A percentile compares a stretch with the other conserved stretches of the same genome.
phyloP scores from a whole-genome alignment of 1,284 basidiomycete species.

The Cryptococcus jaspeensis region DNA sequence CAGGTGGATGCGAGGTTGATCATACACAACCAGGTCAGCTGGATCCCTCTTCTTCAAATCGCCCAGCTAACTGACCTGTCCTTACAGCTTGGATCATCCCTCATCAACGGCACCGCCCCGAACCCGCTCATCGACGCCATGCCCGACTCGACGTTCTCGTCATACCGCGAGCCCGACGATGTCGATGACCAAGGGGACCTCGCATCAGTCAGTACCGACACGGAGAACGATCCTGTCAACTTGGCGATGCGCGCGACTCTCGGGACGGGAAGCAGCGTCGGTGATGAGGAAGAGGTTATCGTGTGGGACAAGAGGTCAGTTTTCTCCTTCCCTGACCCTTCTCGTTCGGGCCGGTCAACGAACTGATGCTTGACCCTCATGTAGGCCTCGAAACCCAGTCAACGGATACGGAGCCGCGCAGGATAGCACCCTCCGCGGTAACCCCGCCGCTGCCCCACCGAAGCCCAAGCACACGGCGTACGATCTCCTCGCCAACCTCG shows the following conservation, averaged over 20 bases:
- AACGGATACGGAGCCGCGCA: no score
- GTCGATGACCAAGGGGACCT: slow-evolving; percentile 55
- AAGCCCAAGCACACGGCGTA: slow-evolving; percentile 15
- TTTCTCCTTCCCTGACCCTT: neutral
- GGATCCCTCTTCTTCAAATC: neutral
- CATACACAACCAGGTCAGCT: slow-evolving; percentile 37
- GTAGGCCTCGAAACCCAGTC: no score
- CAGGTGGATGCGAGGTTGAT: slow-evolving; percentile 66
- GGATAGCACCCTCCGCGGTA: no score
- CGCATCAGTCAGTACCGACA: slow-evolving; percentile 66
- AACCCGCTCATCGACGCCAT: slow-evolving; percentile 18
- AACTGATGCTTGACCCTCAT: no score
- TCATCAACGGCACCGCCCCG: neutral
- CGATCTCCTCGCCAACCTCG: slow-evolving; percentile 28
- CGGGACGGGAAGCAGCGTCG: slow-evolving; percentile 53
- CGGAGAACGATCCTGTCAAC: slow-evolving; percentile 76
- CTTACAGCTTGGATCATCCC: neutral
- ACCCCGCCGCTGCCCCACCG: no score
- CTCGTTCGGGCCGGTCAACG: no score
- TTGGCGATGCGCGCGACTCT: slow-evolving; percentile 69
- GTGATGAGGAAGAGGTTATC: slow-evolving; percentile 40
- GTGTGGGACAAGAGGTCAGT: slow-evolving; percentile 18
- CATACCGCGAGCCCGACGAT: slow-evolving; percentile 2
- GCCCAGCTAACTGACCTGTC: neutral
- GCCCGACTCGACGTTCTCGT: slow-evolving; percentile 44